Conservation (phyloP, 2,329 filamentous ascomycete genomes). For the Colletotrichum limetticola region DNA sequence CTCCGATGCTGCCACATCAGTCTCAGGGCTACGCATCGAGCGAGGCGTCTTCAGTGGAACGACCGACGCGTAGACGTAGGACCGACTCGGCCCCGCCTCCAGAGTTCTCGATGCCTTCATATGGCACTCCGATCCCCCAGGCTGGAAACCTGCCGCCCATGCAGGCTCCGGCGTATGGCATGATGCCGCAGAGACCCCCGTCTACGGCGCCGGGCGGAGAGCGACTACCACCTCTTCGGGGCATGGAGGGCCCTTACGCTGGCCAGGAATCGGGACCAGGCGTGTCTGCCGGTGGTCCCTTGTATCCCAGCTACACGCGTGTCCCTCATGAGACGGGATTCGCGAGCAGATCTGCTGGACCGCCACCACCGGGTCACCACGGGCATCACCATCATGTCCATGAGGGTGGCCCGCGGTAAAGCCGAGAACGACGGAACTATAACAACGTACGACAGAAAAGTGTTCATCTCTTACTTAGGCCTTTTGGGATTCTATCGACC, state of each 20-base stretch:
- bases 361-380: conserved; percentile 12
- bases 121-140: conserved; percentile 48
- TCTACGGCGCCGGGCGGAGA: conserved; percentile 52
- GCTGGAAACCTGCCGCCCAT: conserved; percentile 54
- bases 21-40: conserved; percentile 48
- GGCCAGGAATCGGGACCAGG: conserved; percentile 10
- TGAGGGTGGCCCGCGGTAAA: conserved; percentile 20
- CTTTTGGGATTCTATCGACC: neutral
- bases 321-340: conserved; percentile 36
- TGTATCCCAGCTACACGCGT: conserved; percentile 32
- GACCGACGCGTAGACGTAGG: conserved; percentile 57
- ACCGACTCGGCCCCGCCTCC: conserved; percentile 55
- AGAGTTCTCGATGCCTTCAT: conserved; percentile 53
- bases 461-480: neutral
- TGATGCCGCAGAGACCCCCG: conserved; percentile 48
- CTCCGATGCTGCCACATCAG: conserved; percentile 41
- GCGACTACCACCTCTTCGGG: conserved; percentile 59
- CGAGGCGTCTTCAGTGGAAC: conserved; percentile 57
- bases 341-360: conserved; percentile 25
- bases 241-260: conserved; percentile 51
- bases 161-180: conserved; percentile 49
- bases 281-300: conserved; percentile 18
- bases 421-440: neutral
- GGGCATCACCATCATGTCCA: conserved; percentile 20
- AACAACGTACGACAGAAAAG: conserved; percentile 23